Evolutionary conservation across 352 stramenopile species (phyloP), one percentile per base, ranked within the genome.

Genomic region (Blastocystis sp.): DNA sequence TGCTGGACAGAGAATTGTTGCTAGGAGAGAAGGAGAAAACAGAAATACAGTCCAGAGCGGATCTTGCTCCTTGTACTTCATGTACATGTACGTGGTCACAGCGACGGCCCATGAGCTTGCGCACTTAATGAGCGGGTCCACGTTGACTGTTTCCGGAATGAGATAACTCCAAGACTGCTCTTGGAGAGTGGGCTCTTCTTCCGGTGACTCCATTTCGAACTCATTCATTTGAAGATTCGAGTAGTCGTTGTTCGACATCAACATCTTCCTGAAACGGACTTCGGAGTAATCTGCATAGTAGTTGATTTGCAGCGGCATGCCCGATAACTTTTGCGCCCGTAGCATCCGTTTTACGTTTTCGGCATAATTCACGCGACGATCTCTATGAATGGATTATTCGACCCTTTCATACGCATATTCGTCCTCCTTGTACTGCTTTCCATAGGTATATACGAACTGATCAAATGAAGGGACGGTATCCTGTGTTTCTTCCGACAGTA

Each of bases 231-330:
- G 34, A 32, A 51, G 32, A 21, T 57, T 61, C 32, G 67, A 46
- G 36, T 78, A 78, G 44, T 46, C 34, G 49, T 63, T 78, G 27
- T 78, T 78, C n/a, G 16, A 38, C 27, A 78, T 78, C 14, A 78
- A 27, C 18, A 27, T 40, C 44, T 61, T 57, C 14, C 67, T 14
- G 38, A 78, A 78, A 32, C 67, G 67, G 7, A 78, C 34, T 44
- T 78, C 67, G 8, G 67, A 78, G 44, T 56, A 78, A 78, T 78
- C 67, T 2, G 67, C 56, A 61, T 78, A 78, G 42, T 56, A 78
- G 9, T n/a, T 56, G 29, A 56, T 56, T 14, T 38, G 27, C 32
- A 78, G n/a, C 9, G 16, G 6, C 21, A 61, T 78, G 4, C 67
- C 67, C 2, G 48, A 56, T 21, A 78, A 61, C 42, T 59, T 57